These are phyloP conservation scores for Talaromyces marneffei DNA, from an alignment of 2,329 filamentous ascomycete species.

Conservation along the genomic window DNA sequence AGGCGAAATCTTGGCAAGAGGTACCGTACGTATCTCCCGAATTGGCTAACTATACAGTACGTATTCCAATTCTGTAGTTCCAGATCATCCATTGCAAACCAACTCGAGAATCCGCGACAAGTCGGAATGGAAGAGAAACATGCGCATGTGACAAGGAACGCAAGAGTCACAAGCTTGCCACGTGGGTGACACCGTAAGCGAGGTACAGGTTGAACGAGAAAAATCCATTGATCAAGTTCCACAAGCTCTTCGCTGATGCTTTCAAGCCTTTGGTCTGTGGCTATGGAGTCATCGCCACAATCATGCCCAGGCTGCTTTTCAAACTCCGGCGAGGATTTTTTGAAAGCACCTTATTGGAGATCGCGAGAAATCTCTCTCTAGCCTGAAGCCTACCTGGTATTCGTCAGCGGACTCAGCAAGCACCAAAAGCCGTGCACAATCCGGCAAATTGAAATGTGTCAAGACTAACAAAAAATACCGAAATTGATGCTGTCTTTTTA, in stretches of 20 bases:
- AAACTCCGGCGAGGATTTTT: too few species aligned
- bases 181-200: not conserved
- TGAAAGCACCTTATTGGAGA: not conserved
- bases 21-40: slow-evolving; percentile 8
- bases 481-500: not conserved
- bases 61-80: not conserved
- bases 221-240: slow-evolving; percentile 10
- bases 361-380: not conserved
- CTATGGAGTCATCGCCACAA: not conserved
- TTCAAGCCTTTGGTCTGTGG: not conserved
- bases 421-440: slow-evolving; percentile 7
- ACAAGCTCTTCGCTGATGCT: not conserved
- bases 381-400: not conserved
- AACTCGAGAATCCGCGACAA: not conserved
- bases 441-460: slow-evolving; percentile 10
- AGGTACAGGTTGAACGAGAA: slow-evolving; percentile 8
- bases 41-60: slow-evolving; percentile 9
- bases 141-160: slow-evolving; percentile 1
- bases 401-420: not conserved
- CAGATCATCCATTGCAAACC: not conserved
- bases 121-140: slow-evolving; percentile 11
- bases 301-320: not conserved
- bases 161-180: not conserved
- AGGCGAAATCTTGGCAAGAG: not conserved
- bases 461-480: slow-evolving; percentile 6